phyloP scores from a whole-genome alignment of 768 basidiomycete species.

The Daedaleopsis nitida region DNA sequence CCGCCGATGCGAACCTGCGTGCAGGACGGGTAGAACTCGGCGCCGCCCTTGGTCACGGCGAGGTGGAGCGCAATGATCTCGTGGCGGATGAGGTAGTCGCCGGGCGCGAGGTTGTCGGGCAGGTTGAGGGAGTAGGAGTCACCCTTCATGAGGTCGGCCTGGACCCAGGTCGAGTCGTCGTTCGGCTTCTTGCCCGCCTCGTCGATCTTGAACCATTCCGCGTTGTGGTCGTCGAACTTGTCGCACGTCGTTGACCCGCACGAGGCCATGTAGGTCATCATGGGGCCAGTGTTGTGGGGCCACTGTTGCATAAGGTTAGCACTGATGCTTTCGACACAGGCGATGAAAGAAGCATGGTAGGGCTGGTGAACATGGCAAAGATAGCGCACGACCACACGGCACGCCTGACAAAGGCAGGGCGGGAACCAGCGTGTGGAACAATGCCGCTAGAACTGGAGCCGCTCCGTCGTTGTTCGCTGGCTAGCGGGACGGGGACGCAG shows the following conservation, averaged over 20 bases:
- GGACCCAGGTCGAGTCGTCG: slow-evolving; percentile 27
- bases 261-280: slow-evolving; percentile 72
- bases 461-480: no score
- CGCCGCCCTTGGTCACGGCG: slow-evolving; percentile 56
- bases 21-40: slow-evolving; percentile 83
- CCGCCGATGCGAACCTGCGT: slow-evolving; percentile 57
- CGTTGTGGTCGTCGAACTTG: slow-evolving; percentile 56
- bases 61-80: slow-evolving; percentile 82
- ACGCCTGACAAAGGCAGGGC: no score
- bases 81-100: slow-evolving; percentile 77
- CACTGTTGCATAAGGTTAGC: slow-evolving; percentile 30
- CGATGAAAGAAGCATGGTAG: no score
- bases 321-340: no score
- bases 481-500: no score
- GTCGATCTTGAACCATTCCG: slow-evolving; percentile 71
- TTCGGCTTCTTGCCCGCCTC: slow-evolving; percentile 28
- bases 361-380: no score
- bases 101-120: slow-evolving; percentile 53
- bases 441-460: no score
- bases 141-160: slow-evolving; percentile 30
- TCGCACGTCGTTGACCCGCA: slow-evolving; percentile 61
- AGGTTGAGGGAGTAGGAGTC: slow-evolving; percentile 34
- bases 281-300: slow-evolving; percentile 64
- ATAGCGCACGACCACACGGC: no score
- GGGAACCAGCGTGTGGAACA: no score